Conservation (phyloP, 371 early-diverging fungal genomes). For the Actinomortierella wolfii region DNA sequence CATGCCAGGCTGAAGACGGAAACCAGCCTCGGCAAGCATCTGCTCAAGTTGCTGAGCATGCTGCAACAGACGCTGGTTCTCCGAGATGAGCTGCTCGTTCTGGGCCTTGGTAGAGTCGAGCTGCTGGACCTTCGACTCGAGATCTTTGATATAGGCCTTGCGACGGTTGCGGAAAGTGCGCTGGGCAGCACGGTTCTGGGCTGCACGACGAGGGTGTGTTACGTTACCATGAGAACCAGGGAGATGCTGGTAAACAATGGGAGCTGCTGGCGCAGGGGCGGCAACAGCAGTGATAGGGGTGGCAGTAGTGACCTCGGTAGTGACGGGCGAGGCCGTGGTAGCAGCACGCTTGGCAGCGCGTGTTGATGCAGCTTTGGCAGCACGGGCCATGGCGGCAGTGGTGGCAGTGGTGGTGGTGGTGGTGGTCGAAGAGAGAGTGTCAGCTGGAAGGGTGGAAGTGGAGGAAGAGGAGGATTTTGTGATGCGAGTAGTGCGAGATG, state of each 20-base stretch:
- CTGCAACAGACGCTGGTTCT: constrained; percentile 37
- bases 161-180: constrained; percentile 74
- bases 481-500: constrained; percentile 28
- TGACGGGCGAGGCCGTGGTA: too few relatives aligned
- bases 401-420: constrained; percentile 9
- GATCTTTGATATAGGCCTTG: constrained; percentile 66
- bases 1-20: constrained; percentile 19
- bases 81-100: constrained; percentile 18
- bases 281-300: too few relatives aligned
- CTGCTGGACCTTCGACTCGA: constrained; percentile 54
- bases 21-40: constrained; percentile 10
- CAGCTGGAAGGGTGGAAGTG: constrained; percentile 5
- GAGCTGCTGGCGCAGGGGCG: too few relatives aligned
- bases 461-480: constrained; percentile 13
- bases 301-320: too few relatives aligned
- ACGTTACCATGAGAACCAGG: constrained; percentile 16
- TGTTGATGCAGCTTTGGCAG: not conserved
- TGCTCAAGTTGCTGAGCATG: constrained; percentile 20
- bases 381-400: constrained; percentile 16
- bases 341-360: too few relatives aligned
- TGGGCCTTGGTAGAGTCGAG: constrained; percentile 41
- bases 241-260: too few relatives aligned
- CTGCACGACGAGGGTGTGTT: constrained; percentile 55
- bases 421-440: constrained; percentile 6
- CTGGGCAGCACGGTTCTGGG: constrained; percentile 73